These are phyloP conservation scores for Curvularia hawaiiensis DNA, from an alignment of 2,329 filamentous ascomycete genomes.

Conservation along the genomic window DNA sequence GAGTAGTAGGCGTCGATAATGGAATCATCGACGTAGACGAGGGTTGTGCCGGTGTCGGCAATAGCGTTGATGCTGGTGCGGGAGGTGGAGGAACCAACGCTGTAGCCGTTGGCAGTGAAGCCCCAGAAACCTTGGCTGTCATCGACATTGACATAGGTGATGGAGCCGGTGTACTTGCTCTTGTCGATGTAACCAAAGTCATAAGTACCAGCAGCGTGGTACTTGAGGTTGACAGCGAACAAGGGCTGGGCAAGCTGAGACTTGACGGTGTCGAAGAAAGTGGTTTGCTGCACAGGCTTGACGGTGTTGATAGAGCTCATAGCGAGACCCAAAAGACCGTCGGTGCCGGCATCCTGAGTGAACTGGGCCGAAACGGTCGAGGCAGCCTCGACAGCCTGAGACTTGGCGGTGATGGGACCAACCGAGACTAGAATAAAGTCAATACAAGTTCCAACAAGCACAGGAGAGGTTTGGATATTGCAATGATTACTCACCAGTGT, in stretches of 20 bases:
- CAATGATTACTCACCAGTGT: conserved; percentile 48
- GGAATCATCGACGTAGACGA: conserved; percentile 62
- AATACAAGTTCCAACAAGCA: not conserved
- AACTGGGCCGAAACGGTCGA: conserved; percentile 62
- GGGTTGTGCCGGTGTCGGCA: conserved; percentile 73
- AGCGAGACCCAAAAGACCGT: conserved; percentile 65
- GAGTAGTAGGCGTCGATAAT: conserved; percentile 66
- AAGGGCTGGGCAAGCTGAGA: conserved; percentile 56
- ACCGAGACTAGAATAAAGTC: conserved; percentile 56
- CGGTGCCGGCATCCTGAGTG: conserved; percentile 57
- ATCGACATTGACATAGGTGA: conserved; percentile 63
- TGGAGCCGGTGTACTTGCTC: conserved; percentile 62
- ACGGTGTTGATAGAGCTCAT: conserved; percentile 66
- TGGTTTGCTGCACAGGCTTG: conserved; percentile 55
- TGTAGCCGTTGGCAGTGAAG: conserved; percentile 62
- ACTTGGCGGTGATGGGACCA: conserved; percentile 62
- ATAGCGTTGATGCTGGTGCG: conserved; percentile 58
- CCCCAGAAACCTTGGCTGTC: conserved; percentile 67
- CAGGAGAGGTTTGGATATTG: not conserved
- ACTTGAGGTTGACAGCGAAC: conserved; percentile 64
- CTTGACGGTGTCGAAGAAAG: conserved; percentile 67
- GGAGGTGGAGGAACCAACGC: conserved; percentile 54
- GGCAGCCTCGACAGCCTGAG: conserved; percentile 71
- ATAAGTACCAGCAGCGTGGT: conserved; percentile 56
- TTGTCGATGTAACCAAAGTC: conserved; percentile 66